Conservation (phyloP, 2,329 filamentous ascomycete species). For the Tricladium varicosporioides region DNA sequence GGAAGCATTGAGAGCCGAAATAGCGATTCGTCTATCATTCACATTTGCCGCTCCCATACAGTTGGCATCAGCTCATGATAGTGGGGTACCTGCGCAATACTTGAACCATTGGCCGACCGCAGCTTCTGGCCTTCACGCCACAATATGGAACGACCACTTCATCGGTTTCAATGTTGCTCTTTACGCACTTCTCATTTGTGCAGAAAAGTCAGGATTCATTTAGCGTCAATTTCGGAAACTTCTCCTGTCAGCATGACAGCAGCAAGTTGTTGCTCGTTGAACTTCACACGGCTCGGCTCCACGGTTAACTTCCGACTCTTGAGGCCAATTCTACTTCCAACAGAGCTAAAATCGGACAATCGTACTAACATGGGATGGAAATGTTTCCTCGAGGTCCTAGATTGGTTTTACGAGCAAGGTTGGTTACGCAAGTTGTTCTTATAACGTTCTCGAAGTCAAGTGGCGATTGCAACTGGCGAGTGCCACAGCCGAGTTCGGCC, state of each 20-base stretch:
- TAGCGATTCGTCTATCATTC: background rate
- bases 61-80: background rate
- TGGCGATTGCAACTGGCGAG: background rate
- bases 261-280: background rate
- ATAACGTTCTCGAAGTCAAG: background rate
- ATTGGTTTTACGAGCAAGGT: constrained; percentile 1
- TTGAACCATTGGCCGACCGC: background rate
- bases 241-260: background rate
- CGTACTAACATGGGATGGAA: background rate
- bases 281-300: background rate
- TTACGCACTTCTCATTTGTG: background rate
- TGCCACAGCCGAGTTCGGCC: background rate
- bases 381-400: background rate
- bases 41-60: background rate
- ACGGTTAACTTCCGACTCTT: background rate
- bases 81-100: background rate
- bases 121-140: background rate
- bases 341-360: background rate
- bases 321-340: background rate
- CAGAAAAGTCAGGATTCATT: background rate
- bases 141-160: background rate
- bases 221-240: background rate
- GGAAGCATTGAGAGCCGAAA: background rate
- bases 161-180: background rate
- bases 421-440: background rate